Conservation (phyloP, 1,139 yeast species). For the Kodamaea derodonti region DNA sequence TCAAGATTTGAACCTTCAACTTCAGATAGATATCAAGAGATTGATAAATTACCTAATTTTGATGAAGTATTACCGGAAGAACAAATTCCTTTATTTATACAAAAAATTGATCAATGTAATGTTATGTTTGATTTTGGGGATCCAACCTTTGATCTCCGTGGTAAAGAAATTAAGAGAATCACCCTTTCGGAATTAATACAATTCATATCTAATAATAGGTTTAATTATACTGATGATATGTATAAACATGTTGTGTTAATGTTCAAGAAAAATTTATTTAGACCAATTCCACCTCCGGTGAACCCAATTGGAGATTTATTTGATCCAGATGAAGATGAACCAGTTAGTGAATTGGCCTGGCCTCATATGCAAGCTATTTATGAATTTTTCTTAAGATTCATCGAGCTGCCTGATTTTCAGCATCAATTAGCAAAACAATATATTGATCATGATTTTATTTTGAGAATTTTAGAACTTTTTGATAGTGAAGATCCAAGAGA, state of each 20-base stretch:
- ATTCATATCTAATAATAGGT: constrained; percentile 76
- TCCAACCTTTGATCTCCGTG: constrained; percentile 86
- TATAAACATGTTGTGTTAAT: constrained; percentile 82
- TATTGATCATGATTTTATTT: constrained; percentile 86
- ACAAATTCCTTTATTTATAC: constrained; percentile 75
- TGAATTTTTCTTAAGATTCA: constrained; percentile 87
- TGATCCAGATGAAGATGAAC: constrained; percentile 99
- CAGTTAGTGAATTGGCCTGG: constrained; percentile 95
- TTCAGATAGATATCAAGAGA: constrained; percentile 58
- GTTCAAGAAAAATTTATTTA: constrained; percentile 84
- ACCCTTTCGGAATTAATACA: constrained; percentile 88
- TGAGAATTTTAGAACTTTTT: constrained; percentile 77
- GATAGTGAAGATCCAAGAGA: constrained; percentile 97
- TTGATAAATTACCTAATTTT: constrained; percentile 79
- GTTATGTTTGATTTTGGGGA: constrained; percentile 91
- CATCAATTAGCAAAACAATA: constrained; percentile 90
- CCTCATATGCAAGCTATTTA: constrained; percentile 98
- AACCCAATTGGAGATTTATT: constrained; percentile 94
- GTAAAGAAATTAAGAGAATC: constrained; percentile 84
- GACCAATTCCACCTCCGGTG: constrained; percentile 98
- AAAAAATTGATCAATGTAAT: constrained; percentile 91
- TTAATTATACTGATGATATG: constrained; percentile 87
- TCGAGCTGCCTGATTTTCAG: constrained; percentile 92
- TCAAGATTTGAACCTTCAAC: constrained; percentile 85
- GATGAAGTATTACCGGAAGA: constrained; percentile 89